phyloP scores from a whole-genome alignment of 2,329 filamentous ascomycete genomes.

The Fusarium coicis region DNA sequence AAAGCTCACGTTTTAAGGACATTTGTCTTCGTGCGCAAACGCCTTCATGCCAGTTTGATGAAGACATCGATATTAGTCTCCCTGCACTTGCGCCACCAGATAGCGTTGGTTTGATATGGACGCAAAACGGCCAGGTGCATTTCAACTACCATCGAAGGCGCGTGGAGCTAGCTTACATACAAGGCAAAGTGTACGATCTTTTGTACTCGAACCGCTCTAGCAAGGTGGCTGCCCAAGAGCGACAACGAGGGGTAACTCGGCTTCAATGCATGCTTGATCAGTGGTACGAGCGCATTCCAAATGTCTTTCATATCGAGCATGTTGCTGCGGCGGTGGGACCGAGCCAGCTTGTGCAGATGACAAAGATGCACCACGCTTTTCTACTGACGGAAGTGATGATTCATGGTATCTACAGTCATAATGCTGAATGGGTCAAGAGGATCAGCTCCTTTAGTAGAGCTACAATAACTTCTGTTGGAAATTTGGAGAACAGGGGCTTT shows the following conservation, averaged over 20 bases:
- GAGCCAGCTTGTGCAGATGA: constrained; percentile 49
- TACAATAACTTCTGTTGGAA: constrained; percentile 33
- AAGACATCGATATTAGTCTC: constrained; percentile 55
- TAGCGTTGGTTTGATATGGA: constrained; percentile 49
- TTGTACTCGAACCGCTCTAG: constrained; percentile 48
- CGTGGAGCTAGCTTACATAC: constrained; percentile 53
- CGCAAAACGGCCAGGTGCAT: constrained; percentile 46
- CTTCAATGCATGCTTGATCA: constrained; percentile 49
- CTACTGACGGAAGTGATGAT: constrained; percentile 50
- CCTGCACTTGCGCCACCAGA: constrained; percentile 47
- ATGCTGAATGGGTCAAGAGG: constrained; percentile 51
- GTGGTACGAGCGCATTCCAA: constrained; percentile 51
- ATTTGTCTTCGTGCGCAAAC: constrained; percentile 51
- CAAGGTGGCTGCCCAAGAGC: constrained; percentile 45
- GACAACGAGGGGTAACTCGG: constrained; percentile 43
- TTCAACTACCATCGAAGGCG: constrained; percentile 55
- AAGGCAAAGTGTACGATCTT: constrained; percentile 55
- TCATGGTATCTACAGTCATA: constrained; percentile 53
- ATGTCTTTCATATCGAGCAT: constrained; percentile 49
- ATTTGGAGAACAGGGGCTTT: constrained; percentile 12
- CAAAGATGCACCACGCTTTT: constrained; percentile 52
- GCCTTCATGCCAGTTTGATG: constrained; percentile 53
- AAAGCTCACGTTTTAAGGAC: constrained; percentile 28
- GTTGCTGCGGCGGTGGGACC: constrained; percentile 45
- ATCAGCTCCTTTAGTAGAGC: constrained; percentile 45